Evolutionary conservation across 805 yeast species (phyloP).

Genomic region (Candida nemodendra): DNA sequence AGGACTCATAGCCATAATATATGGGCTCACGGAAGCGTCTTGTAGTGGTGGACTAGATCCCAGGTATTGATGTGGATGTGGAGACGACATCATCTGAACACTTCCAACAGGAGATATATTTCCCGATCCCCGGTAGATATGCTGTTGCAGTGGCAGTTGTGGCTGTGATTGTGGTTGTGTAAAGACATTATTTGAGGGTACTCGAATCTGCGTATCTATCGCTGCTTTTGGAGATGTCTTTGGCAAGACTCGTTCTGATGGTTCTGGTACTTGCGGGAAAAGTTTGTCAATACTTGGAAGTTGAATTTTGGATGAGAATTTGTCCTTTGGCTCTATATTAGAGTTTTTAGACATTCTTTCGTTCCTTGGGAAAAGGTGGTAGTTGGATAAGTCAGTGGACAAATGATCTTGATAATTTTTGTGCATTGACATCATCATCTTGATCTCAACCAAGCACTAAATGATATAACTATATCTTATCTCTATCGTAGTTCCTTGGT

Average conservation of each 20-base stretch:
- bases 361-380: constrained; percentile 7
- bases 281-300: constrained; percentile 25
- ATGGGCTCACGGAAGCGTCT: neutral
- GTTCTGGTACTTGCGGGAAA: constrained; percentile 12
- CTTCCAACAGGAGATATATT: neutral
- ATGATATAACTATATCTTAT: too few relatives aligned
- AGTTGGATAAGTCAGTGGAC: constrained; percentile 11
- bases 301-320: constrained; percentile 8
- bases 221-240: neutral
- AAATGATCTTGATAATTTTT: constrained; percentile 6
- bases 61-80: constrained; percentile 3
- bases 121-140: neutral
- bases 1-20: constrained; percentile 2
- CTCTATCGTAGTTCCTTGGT: too few relatives aligned
- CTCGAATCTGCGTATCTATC: neutral
- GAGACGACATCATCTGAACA: neutral
- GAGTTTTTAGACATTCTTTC: constrained; percentile 3
- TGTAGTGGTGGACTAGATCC: constrained; percentile 5
- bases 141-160: constrained; percentile 2
- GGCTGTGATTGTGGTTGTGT: constrained; percentile 5
- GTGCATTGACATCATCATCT: constrained; percentile 14
- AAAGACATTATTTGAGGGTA: neutral
- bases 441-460: too few relatives aligned
- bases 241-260: neutral
- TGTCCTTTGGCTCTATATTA: neutral